phyloP scores from a whole-genome alignment of 1,284 basidiomycete genomes.

The Singerocomus inundabilis region DNA sequence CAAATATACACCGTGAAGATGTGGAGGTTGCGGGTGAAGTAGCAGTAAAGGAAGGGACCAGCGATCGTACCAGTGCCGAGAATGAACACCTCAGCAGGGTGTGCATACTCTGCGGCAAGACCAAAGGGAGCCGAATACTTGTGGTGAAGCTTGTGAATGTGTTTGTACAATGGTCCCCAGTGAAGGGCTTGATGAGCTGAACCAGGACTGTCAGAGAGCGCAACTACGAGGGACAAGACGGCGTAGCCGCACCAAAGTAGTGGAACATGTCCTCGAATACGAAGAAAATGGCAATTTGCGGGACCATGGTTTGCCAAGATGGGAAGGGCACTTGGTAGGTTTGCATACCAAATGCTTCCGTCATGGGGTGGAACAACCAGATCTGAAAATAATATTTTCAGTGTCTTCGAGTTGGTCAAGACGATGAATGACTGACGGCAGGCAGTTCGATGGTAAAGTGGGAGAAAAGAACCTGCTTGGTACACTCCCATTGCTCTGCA shows the following conservation, averaged over 20 bases:
- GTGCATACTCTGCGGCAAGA: conserved; percentile 96
- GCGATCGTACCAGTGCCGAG: conserved; percentile 84
- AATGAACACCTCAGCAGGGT: conserved; percentile 92
- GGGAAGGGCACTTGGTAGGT: conserved; percentile 96
- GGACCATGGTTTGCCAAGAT: conserved; percentile 61
- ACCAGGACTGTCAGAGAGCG: conserved; percentile 16
- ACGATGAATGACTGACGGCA: conserved; percentile 49
- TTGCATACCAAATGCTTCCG: conserved; percentile 85
- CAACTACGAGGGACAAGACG: neutral
- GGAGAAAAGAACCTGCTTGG: conserved; percentile 90
- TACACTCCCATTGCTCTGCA: conserved; percentile 93
- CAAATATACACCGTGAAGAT: conserved; percentile 93
- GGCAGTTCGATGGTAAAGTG: conserved; percentile 97
- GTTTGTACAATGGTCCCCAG: conserved; percentile 89
- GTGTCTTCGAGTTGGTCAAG: neutral
- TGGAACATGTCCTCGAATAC: conserved; percentile 97
- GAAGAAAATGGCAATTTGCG: conserved; percentile 90
- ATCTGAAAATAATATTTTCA: conserved; percentile 53
- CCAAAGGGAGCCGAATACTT: conserved; percentile 98
- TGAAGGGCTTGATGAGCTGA: conserved; percentile 89
- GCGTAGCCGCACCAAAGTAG: conserved; percentile 54
- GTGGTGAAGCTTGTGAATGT: conserved; percentile 98
- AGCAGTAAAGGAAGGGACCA: conserved; percentile 86
- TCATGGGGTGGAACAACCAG: conserved; percentile 95
- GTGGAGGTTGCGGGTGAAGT: conserved; percentile 72